Evolutionary conservation across 2,329 filamentous ascomycete genomes (phyloP), one percentile per base, ranked within the genome.

Genomic region (Aspergillus fumigatiaffinis): DNA sequence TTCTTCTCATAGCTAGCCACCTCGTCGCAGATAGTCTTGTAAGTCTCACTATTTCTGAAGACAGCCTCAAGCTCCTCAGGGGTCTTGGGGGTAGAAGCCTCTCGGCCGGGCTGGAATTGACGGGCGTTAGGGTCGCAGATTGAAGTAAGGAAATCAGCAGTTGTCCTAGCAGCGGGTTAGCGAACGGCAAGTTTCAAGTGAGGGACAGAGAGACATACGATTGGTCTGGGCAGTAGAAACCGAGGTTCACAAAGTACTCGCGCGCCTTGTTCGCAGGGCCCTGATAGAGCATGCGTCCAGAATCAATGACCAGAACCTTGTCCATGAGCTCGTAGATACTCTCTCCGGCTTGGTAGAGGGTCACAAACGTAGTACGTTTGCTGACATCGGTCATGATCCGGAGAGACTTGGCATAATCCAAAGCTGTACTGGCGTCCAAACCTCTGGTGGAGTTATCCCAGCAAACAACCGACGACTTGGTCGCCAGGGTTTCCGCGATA

Each of bases 381-480:
- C 83, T 87, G 59, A 92, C 84, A 60, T 92, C 87, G 3, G 90
- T 92, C 84, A 92, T 89, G 57, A 87, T 82, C 14, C 86, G 81
- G 2, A 89, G 76, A 0, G 84, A 87, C 56, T 86, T 87, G 9
- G 87, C 88, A 64, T 90, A 93, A 66, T 92, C 89, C 4, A 92
- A 79, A 4, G 90, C 90, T 0, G 89, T 92, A 1, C 86, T 89
- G 1, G 89, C 87, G 68, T 94, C 90, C 0, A 93, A 77, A n/a
- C 90, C 90, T 50, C 90, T 80, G 0, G 89, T 93, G 0, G 84
- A 87, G 71, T 93, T 93, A 64, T 93, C 90, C 88, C 88, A 92
- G 60, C 86, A 87, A 35, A 89, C 85, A 1, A 92, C 86, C 0
- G 87, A 86, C 0, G 86, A 86, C 71, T 89, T 88, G 6, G 88